Conservation (phyloP, 2,329 filamentous ascomycete genomes). For the Fusarium sp. region DNA sequence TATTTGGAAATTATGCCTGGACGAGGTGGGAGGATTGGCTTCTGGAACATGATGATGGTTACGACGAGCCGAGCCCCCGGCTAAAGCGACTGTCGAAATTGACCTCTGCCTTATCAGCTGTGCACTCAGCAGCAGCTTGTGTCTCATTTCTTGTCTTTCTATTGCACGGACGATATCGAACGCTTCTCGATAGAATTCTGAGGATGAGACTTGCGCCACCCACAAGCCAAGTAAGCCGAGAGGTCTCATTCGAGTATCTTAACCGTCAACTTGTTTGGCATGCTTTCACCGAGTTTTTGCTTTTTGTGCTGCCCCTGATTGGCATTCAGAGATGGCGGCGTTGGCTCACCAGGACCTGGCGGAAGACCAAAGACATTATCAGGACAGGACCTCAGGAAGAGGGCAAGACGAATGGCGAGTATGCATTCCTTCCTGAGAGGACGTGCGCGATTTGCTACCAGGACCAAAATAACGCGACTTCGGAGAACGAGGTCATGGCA, state of each 20-base stretch:
- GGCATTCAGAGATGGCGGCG: slow-evolving; percentile 93
- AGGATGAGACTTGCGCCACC: slow-evolving; percentile 87
- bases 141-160: slow-evolving; percentile 91
- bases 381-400: slow-evolving; percentile 61
- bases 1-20: slow-evolving; percentile 91
- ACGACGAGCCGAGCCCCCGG: slow-evolving; percentile 68
- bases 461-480: slow-evolving; percentile 81
- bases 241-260: slow-evolving; percentile 97
- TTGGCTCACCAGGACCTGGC: slow-evolving; percentile 89
- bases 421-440: slow-evolving; percentile 87
- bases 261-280: slow-evolving; percentile 99
- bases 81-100: slow-evolving; percentile 72
- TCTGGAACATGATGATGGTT: slow-evolving; percentile 79
- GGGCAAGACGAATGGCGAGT: slow-evolving; percentile 74
- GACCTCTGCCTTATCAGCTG: slow-evolving; percentile 75
- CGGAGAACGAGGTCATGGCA: slow-evolving; percentile 81
- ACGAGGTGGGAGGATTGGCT: slow-evolving; percentile 91
- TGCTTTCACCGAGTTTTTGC: slow-evolving; percentile 98
- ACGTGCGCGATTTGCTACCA: slow-evolving; percentile 98
- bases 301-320: slow-evolving; percentile 96
- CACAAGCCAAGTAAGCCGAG: slow-evolving; percentile 85
- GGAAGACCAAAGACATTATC: slow-evolving; percentile 77
- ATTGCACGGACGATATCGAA: slow-evolving; percentile 90
- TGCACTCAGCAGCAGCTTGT: slow-evolving; percentile 85
- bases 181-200: slow-evolving; percentile 85